These are phyloP conservation scores for Kandelia obovata DNA, from an alignment of 345 rosid species.

Conservation along the genomic window DNA sequence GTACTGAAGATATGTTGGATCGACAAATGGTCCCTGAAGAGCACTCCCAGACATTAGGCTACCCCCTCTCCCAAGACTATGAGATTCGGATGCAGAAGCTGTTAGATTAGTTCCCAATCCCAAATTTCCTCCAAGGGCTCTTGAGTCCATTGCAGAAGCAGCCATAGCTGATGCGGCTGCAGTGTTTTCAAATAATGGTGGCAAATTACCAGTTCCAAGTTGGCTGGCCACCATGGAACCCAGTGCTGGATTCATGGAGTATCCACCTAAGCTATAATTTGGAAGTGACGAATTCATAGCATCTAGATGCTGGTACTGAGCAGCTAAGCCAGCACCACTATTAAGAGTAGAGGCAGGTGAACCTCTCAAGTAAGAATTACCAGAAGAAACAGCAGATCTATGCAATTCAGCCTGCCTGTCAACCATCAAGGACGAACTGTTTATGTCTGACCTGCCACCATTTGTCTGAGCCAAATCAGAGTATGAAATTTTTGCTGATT, in stretches of 20 bases:
- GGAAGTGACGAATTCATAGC: constrained; percentile 40
- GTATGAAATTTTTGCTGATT: constrained; percentile 28
- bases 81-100: constrained; percentile 45
- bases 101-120: constrained; percentile 33
- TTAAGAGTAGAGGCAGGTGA: constrained; percentile 55
- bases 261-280: constrained; percentile 48
- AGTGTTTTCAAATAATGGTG: constrained; percentile 69
- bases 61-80: constrained; percentile 36
- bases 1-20: constrained; percentile 47
- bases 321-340: constrained; percentile 46
- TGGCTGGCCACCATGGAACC: constrained; percentile 64
- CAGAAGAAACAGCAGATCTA: constrained; percentile 35
- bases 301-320: constrained; percentile 53
- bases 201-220: constrained; percentile 48
- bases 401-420: constrained; percentile 49
- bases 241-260: constrained; percentile 52
- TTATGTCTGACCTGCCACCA: constrained; percentile 37
- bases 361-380: constrained; percentile 52
- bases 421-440: constrained; percentile 29
- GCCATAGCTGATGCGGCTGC: constrained; percentile 58
- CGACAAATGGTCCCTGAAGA: constrained; percentile 41
- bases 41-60: constrained; percentile 33
- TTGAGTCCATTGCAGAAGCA: constrained; percentile 57
- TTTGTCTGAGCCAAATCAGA: constrained; percentile 37
- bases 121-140: constrained; percentile 57